phyloP scores from a whole-genome alignment of 2,329 filamentous ascomycete species.

The Pseudocercospora eumusae region DNA sequence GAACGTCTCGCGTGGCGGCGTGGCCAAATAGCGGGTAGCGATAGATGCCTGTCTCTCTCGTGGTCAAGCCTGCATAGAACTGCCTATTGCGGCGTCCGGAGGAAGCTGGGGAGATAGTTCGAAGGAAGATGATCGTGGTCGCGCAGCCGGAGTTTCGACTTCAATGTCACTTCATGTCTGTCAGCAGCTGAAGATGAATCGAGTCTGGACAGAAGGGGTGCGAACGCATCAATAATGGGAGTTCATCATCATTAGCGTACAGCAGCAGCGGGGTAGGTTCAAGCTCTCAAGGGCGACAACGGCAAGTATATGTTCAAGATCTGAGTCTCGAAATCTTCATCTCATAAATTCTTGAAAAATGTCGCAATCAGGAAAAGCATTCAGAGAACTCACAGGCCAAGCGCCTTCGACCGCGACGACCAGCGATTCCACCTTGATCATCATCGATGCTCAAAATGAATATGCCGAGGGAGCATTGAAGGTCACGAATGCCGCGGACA shows the following conservation, averaged over 20 bases:
- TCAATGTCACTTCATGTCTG: neutral
- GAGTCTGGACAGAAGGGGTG: neutral
- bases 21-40: conserved; percentile 3
- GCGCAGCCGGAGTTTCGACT: neutral
- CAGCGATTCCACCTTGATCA: conserved; percentile 62
- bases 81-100: conserved; percentile 2
- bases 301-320: conserved; percentile 8
- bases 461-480: conserved; percentile 61
- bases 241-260: conserved; percentile 2
- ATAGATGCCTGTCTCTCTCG: neutral
- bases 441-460: conserved; percentile 72
- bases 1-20: conserved; percentile 4
- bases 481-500: conserved; percentile 55
- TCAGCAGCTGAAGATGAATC: neutral
- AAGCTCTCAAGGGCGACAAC: conserved; percentile 8
- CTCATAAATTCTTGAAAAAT: neutral
- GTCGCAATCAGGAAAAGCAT: conserved; percentile 37
- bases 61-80: neutral
- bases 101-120: neutral
- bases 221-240: neutral
- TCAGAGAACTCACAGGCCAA: conserved; percentile 58
- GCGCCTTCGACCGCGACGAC: conserved; percentile 57
- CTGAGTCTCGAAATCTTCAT: neutral
- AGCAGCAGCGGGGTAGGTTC: conserved; percentile 9
- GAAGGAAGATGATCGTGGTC: neutral